Conservation (phyloP, 2,329 filamentous ascomycete genomes). For the Scleromitrula shiraiana region DNA sequence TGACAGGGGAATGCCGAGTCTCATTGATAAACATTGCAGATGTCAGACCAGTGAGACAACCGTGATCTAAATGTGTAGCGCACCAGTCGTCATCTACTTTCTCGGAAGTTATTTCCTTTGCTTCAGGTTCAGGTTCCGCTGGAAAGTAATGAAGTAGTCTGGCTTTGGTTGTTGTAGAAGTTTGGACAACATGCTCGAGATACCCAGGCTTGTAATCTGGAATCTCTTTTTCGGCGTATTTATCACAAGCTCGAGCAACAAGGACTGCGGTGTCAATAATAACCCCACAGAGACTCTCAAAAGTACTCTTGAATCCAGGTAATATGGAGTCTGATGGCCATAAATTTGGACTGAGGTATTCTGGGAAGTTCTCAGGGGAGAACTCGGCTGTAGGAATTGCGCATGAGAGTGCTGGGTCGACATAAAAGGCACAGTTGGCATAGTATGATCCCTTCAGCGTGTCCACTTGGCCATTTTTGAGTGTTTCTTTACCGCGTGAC, state of each 20-base stretch:
- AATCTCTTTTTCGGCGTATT: slow-evolving; percentile 73
- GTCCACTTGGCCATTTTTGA: slow-evolving; percentile 70
- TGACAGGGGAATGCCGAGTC: slow-evolving; percentile 32
- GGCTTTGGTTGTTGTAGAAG: slow-evolving; percentile 83
- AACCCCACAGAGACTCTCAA: slow-evolving; percentile 69
- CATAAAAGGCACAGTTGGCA: slow-evolving; percentile 73
- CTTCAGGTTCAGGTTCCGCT: slow-evolving; percentile 32
- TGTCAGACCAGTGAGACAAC: slow-evolving; percentile 87
- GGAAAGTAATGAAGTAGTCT: slow-evolving; percentile 91
- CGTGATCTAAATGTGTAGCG: slow-evolving; percentile 82
- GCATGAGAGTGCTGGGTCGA: slow-evolving; percentile 53
- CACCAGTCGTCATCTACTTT: slow-evolving; percentile 83
- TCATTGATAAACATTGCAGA: slow-evolving; percentile 97
- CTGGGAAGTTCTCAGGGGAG: slow-evolving; percentile 59
- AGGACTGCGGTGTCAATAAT: slow-evolving; percentile 86
- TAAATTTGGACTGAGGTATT: slow-evolving; percentile 84
- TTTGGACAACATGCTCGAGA: slow-evolving; percentile 77
- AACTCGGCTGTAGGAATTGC: slow-evolving; percentile 52
- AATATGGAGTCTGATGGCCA: slow-evolving; percentile 68
- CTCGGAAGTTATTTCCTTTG: slow-evolving; percentile 27
- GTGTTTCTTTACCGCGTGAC: slow-evolving; percentile 75
- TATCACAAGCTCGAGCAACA: slow-evolving; percentile 84
- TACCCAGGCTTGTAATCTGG: slow-evolving; percentile 68
- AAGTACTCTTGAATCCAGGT: slow-evolving; percentile 64
- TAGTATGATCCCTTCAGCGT: slow-evolving; percentile 80